A percentile compares a stretch with the other conserved stretches of the same genome.
Conservation (phyloP, 805 yeast species). For the Hanseniaspora singularis region DNA sequence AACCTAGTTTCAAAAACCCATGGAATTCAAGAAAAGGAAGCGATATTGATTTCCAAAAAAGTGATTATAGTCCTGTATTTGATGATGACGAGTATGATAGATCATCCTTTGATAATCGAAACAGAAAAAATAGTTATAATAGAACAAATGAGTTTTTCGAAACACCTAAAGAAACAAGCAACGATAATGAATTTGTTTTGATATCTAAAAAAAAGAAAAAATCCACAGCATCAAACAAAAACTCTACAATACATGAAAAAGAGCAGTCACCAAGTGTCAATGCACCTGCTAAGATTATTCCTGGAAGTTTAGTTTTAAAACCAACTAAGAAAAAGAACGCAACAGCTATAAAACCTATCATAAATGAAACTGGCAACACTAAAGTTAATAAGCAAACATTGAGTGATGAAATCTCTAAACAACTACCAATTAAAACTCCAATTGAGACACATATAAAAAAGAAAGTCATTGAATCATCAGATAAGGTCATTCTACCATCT, state of each 20-base stretch:
- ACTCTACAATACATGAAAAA: not conserved
- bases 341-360: no score
- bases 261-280: not conserved
- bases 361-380: not conserved
- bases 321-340: not conserved
- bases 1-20: not conserved
- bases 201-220: not conserved
- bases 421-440: not conserved
- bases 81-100: not conserved
- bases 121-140: not conserved
- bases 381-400: not conserved
- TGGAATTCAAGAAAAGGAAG: no score
- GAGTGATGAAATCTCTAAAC: not conserved
- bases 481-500: no score
- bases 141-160: no score
- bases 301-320: conserved; percentile 3
- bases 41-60: not conserved
- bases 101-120: not conserved
- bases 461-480: no score
- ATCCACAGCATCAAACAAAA: not conserved
- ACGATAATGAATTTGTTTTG: not conserved
- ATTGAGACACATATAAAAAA: not conserved
- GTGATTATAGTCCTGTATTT: not conserved
- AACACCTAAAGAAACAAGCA: not conserved
- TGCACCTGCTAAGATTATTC: not conserved